Percentiles rank a stretch among this genome's conserved stretches.
These are phyloP conservation scores for Microbotryum silenes-acaulis DNA, from an alignment of 1,284 basidiomycete species.

Conservation along the genomic window DNA sequence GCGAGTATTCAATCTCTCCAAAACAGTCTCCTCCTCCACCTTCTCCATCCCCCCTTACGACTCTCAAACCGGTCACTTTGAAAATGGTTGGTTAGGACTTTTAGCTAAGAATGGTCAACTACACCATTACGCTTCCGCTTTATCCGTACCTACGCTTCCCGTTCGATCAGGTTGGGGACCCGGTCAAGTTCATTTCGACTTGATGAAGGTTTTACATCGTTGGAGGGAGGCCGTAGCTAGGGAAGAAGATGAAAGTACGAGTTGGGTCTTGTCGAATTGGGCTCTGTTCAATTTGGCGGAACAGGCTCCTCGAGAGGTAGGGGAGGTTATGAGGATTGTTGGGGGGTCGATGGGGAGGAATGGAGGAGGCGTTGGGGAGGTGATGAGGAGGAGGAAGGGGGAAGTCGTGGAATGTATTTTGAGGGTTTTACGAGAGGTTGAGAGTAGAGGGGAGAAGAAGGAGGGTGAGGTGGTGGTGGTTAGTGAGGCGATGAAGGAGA, in stretches of 20 bases:
- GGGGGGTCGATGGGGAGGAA: conserved; percentile 4
- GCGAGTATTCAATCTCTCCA: conserved; percentile 59
- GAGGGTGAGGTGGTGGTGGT: neutral
- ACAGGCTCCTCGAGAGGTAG: conserved; percentile 48
- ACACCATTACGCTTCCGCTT: conserved; percentile 29
- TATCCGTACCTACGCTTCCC: conserved; percentile 44
- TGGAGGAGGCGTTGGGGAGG: conserved; percentile 48
- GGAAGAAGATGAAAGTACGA: conserved; percentile 76
- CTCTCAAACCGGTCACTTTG: conserved; percentile 54
- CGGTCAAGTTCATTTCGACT: conserved; percentile 40
- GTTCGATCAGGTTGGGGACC: conserved; percentile 45
- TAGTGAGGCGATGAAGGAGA: neutral
- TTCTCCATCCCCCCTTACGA: conserved; percentile 66
- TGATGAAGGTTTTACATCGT: conserved; percentile 67
- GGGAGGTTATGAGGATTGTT: conserved; percentile 47
- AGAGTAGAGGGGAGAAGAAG: conserved; percentile 22
- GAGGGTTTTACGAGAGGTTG: conserved; percentile 45
- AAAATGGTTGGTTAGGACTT: conserved; percentile 65
- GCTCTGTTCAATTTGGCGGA: conserved; percentile 62
- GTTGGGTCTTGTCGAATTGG: conserved; percentile 67
- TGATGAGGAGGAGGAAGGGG: conserved; percentile 30
- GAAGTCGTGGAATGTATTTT: conserved; percentile 12
- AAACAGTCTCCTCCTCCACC: conserved; percentile 61
- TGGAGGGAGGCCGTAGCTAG: conserved; percentile 81
- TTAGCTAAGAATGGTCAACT: conserved; percentile 71